Percentiles rank a stretch among this genome's conserved stretches.
These are phyloP conservation scores for Arabis alpina DNA, from an alignment of 345 rosid genomes.

Conservation along the genomic window DNA sequence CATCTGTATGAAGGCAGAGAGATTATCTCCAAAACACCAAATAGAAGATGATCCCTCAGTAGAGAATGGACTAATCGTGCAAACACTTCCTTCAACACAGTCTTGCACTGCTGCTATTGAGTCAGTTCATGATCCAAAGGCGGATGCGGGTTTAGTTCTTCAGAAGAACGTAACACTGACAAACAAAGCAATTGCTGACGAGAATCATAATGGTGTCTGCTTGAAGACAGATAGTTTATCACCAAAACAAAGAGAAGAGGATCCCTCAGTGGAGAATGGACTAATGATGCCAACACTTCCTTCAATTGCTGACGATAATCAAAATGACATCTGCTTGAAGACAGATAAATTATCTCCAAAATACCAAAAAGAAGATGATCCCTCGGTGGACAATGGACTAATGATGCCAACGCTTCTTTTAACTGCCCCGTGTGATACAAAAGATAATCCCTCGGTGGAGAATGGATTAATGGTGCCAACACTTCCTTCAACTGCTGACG, in stretches of 20 bases:
- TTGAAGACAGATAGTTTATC: conserved; percentile 22
- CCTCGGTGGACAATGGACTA: conserved; percentile 10
- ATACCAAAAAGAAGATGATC: conserved; percentile 23
- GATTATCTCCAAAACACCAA: conserved; percentile 16
- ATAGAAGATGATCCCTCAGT: conserved; percentile 23
- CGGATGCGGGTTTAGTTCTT: not conserved
- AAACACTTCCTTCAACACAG: not conserved
- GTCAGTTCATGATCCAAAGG: conserved; percentile 17
- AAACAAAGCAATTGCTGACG: conserved; percentile 15
- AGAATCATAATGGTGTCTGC: conserved; percentile 18
- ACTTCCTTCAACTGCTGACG: conserved; percentile 17
- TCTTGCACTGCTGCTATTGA: conserved; percentile 23
- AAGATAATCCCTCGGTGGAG: conserved; percentile 3
- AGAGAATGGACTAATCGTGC: conserved; percentile 18
- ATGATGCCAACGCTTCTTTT: not conserved
- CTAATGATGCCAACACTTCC: conserved; percentile 11
- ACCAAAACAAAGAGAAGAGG: conserved; percentile 27
- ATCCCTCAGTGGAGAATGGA: conserved; percentile 19
- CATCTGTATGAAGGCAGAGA: conserved; percentile 15
- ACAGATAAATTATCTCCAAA: conserved; percentile 23
- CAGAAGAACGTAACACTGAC: not conserved
- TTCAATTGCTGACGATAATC: conserved; percentile 26
- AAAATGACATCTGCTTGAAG: conserved; percentile 8
- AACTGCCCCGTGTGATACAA: conserved; percentile 8
- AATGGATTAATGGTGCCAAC: conserved; percentile 16